Evolutionary conservation across 192 early-diverging fungal species (phyloP).

Genomic region (Pilaira anomala): DNA sequence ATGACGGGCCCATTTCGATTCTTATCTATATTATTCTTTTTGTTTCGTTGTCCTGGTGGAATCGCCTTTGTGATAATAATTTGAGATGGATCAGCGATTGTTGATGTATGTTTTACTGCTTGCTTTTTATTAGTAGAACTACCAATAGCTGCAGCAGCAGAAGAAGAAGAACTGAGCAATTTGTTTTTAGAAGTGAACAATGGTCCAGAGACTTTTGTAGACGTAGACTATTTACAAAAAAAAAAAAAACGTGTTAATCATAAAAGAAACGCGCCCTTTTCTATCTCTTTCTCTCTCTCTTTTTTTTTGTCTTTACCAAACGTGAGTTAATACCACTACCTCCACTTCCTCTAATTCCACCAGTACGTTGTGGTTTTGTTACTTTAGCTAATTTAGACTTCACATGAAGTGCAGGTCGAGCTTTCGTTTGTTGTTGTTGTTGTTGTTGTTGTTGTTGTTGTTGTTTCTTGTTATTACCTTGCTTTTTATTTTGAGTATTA

Average conservation of each 20-base stretch:
- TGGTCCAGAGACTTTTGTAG: background rate
- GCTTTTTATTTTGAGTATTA: too few species aligned
- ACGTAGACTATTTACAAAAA: background rate
- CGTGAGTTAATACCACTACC: slow-evolving; percentile 2
- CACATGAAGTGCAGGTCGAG: background rate
- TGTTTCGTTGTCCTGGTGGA: background rate
- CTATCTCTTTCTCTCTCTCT: background rate
- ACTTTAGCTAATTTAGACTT: background rate
- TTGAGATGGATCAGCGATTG: slow-evolving; percentile 15
- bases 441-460: background rate
- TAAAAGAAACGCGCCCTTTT: too few species aligned
- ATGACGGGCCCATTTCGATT: too few species aligned
- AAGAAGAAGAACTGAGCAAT: too few species aligned
- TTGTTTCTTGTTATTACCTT: slow-evolving; percentile 25
- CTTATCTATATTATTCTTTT: too few species aligned
- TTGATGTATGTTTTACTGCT: background rate
- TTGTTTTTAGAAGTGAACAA: background rate
- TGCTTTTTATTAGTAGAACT: too few species aligned
- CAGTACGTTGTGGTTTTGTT: too few species aligned
- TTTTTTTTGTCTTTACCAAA: slow-evolving; percentile 1
- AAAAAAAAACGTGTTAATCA: background rate
- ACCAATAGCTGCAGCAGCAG: too few species aligned
- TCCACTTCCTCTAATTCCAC: too few species aligned
- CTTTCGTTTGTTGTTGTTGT: slow-evolving; percentile 1
- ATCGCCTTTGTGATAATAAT: slow-evolving; percentile 33